phyloP scores from a whole-genome alignment of 2,329 filamentous ascomycete genomes.

The Xylaria arbuscula region DNA sequence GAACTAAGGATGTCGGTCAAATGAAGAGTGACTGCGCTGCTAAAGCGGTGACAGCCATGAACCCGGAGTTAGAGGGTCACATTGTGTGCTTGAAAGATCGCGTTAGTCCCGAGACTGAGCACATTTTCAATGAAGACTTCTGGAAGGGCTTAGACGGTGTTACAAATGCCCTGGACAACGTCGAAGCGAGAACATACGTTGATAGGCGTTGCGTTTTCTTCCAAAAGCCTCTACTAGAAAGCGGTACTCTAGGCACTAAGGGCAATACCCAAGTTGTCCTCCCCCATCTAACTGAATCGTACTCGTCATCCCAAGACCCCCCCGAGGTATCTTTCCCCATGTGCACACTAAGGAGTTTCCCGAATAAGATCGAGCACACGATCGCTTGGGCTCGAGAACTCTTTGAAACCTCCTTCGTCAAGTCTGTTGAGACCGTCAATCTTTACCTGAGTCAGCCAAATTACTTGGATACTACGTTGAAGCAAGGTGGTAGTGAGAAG shows the following conservation, averaged over 20 bases:
- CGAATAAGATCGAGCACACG: slow-evolving; percentile 97
- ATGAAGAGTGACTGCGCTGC: slow-evolving; percentile 97
- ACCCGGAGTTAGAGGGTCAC: slow-evolving; percentile 88
- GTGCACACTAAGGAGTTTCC: slow-evolving; percentile 97
- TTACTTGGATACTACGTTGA: slow-evolving; percentile 86
- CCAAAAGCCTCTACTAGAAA: slow-evolving; percentile 95
- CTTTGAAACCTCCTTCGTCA: slow-evolving; percentile 94
- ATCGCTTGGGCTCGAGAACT: slow-evolving; percentile 98
- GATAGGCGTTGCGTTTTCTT: slow-evolving; percentile 98
- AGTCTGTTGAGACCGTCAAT: slow-evolving; percentile 93
- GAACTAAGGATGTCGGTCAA: slow-evolving; percentile 90
- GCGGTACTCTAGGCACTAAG: slow-evolving; percentile 97
- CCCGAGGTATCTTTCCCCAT: slow-evolving; percentile 99
- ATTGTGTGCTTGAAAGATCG: slow-evolving; percentile 89
- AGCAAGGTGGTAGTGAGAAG: slow-evolving; percentile 95
- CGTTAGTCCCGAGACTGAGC: slow-evolving; percentile 90
- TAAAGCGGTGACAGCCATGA: slow-evolving; percentile 92
- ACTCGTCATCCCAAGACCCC: slow-evolving; percentile 95
- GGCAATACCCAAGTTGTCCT: slow-evolving; percentile 97
- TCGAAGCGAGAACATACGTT: slow-evolving; percentile 95
- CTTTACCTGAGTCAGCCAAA: slow-evolving; percentile 91
- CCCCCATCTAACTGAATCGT: slow-evolving; percentile 92
- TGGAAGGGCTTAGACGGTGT: slow-evolving; percentile 90
- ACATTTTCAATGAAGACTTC: slow-evolving; percentile 93
- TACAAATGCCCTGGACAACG: slow-evolving; percentile 97